A percentile compares a stretch with the other conserved stretches of the same genome.
These are phyloP conservation scores for Pythium sukuiense DNA, from an alignment of 352 stramenopile species.

Conservation along the genomic window DNA sequence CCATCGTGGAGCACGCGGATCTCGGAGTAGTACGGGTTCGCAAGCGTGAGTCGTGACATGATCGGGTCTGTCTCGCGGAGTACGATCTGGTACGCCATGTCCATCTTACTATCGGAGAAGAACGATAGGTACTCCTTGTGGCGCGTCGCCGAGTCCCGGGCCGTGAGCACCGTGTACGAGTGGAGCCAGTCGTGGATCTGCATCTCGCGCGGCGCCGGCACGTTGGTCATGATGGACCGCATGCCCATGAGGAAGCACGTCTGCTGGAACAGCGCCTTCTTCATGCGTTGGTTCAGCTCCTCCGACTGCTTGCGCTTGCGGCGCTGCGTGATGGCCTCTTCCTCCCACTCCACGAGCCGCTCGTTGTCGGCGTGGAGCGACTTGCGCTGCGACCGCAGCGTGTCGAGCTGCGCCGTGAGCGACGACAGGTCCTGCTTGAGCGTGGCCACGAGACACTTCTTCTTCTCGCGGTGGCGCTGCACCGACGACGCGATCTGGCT, in stretches of 20 bases:
- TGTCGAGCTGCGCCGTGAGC: constrained; percentile 43
- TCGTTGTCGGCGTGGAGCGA: constrained; percentile 42
- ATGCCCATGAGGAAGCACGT: constrained; percentile 58
- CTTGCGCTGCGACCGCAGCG: constrained; percentile 45
- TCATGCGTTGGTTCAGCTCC: constrained; percentile 52
- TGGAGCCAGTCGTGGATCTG: constrained; percentile 79
- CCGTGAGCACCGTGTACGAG: constrained; percentile 60
- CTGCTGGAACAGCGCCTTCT: constrained; percentile 74
- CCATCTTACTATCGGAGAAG: constrained; percentile 62
- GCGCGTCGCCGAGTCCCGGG: constrained; percentile 26
- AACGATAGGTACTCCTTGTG: constrained; percentile 48
- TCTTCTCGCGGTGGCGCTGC: constrained; percentile 69
- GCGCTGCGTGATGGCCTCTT: constrained; percentile 58
- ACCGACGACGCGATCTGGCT: constrained; percentile 68
- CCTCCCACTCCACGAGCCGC: constrained; percentile 52
- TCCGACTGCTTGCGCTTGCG: constrained; percentile 61
- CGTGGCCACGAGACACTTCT: constrained; percentile 47
- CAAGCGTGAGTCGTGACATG: constrained; percentile 27
- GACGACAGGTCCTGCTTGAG: constrained; percentile 46
- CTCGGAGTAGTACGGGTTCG: constrained; percentile 37
- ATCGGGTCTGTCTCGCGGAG: constrained; percentile 49
- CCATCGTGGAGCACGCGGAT: constrained; percentile 58
- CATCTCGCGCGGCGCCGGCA: constrained; percentile 47
- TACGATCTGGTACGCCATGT: constrained; percentile 53
- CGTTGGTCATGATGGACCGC: constrained; percentile 34